Base-by-base conservation (phyloP, 768 basidiomycete genomes). In the Mrakia gelida region DNA sequence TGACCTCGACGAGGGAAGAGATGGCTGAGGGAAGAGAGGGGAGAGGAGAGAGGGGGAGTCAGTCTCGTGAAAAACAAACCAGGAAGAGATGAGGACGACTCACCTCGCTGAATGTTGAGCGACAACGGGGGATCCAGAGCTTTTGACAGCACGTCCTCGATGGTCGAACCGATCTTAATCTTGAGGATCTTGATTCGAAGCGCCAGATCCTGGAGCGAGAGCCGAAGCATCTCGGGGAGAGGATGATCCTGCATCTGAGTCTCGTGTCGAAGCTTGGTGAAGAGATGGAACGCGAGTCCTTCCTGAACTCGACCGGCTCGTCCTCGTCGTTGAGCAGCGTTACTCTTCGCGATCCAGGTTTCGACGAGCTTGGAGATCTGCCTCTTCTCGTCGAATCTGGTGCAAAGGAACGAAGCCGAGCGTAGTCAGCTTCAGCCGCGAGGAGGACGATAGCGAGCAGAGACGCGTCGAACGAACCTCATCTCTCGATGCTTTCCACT, bases 231-330 rank as follows among this genome's bases (percentile, higher is more conserved):
- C 85, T 99, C 96, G 1, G 96, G 96, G 49, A 94, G 88, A 9
- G 95, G 95, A 82, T 92, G 90, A 23, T 94, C 93, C 3, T 91
- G 90, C 61, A 75, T 93, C 86, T 90, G 89, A 13, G 88, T 91
- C 81, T 98, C 95, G 81, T 95, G 91, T 59, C 93, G 88, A 59
- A 88, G 85, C 84, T 91, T 94, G 0, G 95, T 96, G 86, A 98
- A 99, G 3, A 99, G 88, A 84, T 98, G 97, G 85, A 96, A 99
- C 81, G 94, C 95, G 52, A 98, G 84, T 5, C 96, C 96, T 73
- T 88, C 86, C 81, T 90, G 93, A 6, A 97, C 94, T 82, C 96
- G 92, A 43, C 96, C 95, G 30, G 95, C 93, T 79, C 95, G 81
- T 54, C 82, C 82, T 4, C 82, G 80, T 63, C 85, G 75, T 76